A percentile compares a stretch with the other conserved stretches of the same genome.
Evolutionary conservation across 352 stramenopile genomes (phyloP).

Genomic region (Phytopythium oedochilum): DNA sequence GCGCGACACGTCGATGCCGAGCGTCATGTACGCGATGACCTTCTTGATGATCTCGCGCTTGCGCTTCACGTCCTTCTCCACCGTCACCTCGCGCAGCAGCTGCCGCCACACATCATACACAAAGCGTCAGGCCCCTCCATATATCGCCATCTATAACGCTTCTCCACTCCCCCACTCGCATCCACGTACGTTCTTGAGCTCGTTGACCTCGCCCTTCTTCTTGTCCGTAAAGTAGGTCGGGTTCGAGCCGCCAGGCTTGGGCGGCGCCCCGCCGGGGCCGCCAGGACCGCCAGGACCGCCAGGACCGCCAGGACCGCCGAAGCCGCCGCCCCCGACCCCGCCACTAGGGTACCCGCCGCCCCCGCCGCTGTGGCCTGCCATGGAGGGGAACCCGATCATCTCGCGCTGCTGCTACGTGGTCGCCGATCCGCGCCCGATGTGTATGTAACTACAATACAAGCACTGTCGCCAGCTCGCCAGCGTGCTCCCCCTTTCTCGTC

Average conservation of each 20-base stretch:
- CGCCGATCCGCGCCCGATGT: background rate
- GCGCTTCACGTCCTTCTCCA: conserved; percentile 96
- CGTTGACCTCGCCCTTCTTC: conserved; percentile 95
- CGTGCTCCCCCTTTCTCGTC: background rate
- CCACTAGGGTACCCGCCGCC: conserved; percentile 10
- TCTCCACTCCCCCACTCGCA: background rate
- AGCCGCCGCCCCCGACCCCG: background rate
- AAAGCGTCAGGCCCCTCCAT: background rate
- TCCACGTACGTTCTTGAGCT: conserved; percentile 90
- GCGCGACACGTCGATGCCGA: conserved; percentile 98
- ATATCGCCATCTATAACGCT: background rate
- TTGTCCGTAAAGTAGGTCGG: conserved; percentile 87
- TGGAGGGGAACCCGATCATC: conserved; percentile 21
- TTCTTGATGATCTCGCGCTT: conserved; percentile 99
- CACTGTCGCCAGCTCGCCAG: too few species aligned
- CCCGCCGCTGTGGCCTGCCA: conserved; percentile 14
- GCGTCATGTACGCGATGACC: conserved; percentile 99
- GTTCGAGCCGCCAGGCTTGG: conserved; percentile 32
- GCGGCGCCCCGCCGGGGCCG: conserved; percentile 7
- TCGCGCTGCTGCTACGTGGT: conserved; percentile 3
- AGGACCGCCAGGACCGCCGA: background rate
- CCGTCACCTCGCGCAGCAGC: conserved; percentile 94
- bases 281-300: conserved; percentile 6
- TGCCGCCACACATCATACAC: conserved; percentile 12
- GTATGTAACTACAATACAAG: too few species aligned